Conservation (phyloP, 192 early-diverging fungal species). For the Diversispora eburnea region DNA sequence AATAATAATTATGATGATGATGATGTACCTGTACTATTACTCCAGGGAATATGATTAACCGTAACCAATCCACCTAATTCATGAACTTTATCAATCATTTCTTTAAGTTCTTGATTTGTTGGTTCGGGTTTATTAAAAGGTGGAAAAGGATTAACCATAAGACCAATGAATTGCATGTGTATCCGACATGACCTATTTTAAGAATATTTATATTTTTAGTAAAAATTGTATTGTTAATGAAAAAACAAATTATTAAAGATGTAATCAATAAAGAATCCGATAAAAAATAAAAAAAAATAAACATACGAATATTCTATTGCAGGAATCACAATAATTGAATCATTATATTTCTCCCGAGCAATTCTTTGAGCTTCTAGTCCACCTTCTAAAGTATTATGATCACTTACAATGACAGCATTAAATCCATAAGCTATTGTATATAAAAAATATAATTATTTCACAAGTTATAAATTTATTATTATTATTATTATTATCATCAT, state of each 20-base stretch:
- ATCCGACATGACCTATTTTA: constrained; percentile 56
- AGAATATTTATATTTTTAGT: background rate
- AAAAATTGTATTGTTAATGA: background rate
- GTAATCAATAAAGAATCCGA: background rate
- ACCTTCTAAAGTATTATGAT: constrained; percentile 66
- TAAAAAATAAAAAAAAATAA: background rate
- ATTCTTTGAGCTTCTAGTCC: constrained; percentile 56
- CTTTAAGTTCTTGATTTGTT: constrained; percentile 55
- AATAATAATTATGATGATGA: background rate
- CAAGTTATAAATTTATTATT: background rate
- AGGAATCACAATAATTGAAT: constrained; percentile 58
- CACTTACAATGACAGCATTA: constrained; percentile 67
- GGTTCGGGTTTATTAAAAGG: constrained; percentile 48
- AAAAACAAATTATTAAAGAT: background rate
- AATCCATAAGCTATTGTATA: constrained; percentile 55
- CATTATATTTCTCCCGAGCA: constrained; percentile 49
- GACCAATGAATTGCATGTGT: constrained; percentile 68
- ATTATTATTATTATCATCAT: no score
- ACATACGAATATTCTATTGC: constrained; percentile 62
- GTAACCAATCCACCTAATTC: constrained; percentile 66
- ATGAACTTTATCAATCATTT: constrained; percentile 57
- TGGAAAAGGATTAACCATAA: constrained; percentile 48
- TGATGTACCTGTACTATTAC: constrained; percentile 52
- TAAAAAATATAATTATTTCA: constrained; percentile 1
- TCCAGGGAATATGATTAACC: constrained; percentile 79